phyloP scores from a whole-genome alignment of 2,329 filamentous ascomycete species.

The Verticillium klebahnii region DNA sequence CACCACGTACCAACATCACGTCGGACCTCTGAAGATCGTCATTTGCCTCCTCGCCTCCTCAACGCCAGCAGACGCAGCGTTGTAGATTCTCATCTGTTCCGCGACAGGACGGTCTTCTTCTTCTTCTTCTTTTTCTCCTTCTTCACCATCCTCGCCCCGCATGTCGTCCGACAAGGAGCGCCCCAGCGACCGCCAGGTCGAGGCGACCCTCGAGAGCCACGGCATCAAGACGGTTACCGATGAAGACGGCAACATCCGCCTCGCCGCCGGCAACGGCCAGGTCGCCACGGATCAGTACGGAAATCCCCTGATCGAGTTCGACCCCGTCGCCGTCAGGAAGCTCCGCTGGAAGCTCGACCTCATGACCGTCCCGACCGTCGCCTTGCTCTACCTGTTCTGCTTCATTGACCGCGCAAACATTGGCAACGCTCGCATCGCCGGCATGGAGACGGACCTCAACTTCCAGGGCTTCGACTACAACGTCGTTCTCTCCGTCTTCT shows the following conservation, averaged over 20 bases:
- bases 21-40: neutral
- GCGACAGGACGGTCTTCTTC: too few relatives aligned
- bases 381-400: slow-evolving; percentile 65
- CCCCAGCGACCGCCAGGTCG: slow-evolving; percentile 2
- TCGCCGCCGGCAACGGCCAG: slow-evolving; percentile 37
- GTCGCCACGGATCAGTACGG: slow-evolving; percentile 47
- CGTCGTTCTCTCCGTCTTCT: slow-evolving; percentile 62
- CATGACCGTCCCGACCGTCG: slow-evolving; percentile 60
- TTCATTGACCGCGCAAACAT: slow-evolving; percentile 74
- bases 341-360: slow-evolving; percentile 62
- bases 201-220: slow-evolving; percentile 6
- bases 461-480: slow-evolving; percentile 66
- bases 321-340: slow-evolving; percentile 50
- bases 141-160: too few relatives aligned
- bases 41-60: neutral
- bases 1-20: neutral
- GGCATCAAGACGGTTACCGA: slow-evolving; percentile 7
- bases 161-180: slow-evolving; percentile 5
- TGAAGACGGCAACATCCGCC: slow-evolving; percentile 9
- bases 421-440: slow-evolving; percentile 65
- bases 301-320: slow-evolving; percentile 46
- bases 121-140: too few relatives aligned
- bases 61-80: too few relatives aligned
- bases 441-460: slow-evolving; percentile 56
- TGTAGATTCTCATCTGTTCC: too few relatives aligned